A percentile compares a stretch with the other conserved stretches of the same genome.
These are phyloP conservation scores for Populus hybrid DNA, from an alignment of 441 rosid species.

Conservation along the genomic window DNA sequence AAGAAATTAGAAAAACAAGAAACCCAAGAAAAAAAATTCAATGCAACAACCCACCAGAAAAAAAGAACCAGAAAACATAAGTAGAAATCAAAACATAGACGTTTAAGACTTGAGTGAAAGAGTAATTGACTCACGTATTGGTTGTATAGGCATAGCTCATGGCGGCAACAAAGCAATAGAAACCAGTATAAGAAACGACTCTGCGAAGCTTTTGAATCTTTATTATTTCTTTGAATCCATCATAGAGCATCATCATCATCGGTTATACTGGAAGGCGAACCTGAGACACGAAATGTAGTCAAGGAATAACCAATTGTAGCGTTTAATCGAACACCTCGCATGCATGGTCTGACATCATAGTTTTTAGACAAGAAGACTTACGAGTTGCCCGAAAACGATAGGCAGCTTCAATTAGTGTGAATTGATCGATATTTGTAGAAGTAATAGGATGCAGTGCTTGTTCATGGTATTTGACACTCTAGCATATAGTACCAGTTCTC, in stretches of 20 bases:
- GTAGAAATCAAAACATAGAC: neutral
- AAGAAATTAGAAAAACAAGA: no score
- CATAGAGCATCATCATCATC: slow-evolving; percentile 37
- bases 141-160: slow-evolving; percentile 64
- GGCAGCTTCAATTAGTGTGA: neutral
- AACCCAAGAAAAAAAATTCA: no score
- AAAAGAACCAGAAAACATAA: neutral
- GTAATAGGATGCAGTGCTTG: no score
- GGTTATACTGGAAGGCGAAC: neutral
- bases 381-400: neutral
- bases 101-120: neutral
- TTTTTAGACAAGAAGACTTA: no score
- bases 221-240: slow-evolving; percentile 48
- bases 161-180: slow-evolving; percentile 64
- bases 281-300: neutral
- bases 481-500: neutral
- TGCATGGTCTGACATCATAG: neutral
- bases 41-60: neutral
- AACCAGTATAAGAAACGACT: slow-evolving; percentile 64
- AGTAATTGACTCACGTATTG: slow-evolving; percentile 64
- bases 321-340: slow-evolving; percentile 42
- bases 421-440: neutral
- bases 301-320: no score
- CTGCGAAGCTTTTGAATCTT: slow-evolving; percentile 87
- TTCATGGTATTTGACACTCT: neutral